A percentile compares a stretch with the other conserved stretches of the same genome.
These are phyloP conservation scores for Mucuna pruriens DNA, from an alignment of 306 rosid genomes.

Conservation along the genomic window DNA sequence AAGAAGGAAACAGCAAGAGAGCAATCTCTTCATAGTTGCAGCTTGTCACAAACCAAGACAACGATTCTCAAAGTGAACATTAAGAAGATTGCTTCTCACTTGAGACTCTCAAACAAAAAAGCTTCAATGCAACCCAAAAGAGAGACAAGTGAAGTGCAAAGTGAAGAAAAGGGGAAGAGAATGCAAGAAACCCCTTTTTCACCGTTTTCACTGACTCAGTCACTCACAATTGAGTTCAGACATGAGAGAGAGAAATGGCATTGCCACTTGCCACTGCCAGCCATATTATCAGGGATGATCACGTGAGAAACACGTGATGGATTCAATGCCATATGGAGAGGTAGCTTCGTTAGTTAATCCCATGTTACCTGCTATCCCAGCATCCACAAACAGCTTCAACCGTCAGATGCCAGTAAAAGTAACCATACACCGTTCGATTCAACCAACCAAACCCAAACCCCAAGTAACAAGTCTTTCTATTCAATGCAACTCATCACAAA, in stretches of 20 bases:
- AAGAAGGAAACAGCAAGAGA: conserved; percentile 36
- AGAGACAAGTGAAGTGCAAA: not conserved
- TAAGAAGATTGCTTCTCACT: conserved; percentile 4
- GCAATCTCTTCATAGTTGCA: conserved; percentile 49
- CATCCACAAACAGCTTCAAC: not conserved
- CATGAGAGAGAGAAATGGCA: not conserved
- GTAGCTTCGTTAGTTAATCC: conserved; percentile 40
- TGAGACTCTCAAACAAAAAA: conserved; percentile 17
- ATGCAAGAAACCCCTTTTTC: not conserved
- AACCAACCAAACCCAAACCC: not conserved
- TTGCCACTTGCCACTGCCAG: conserved; percentile 8
- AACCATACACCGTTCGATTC: conserved; percentile 21
- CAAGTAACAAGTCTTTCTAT: not conserved
- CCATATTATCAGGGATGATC: conserved; percentile 42
- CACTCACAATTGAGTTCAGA: conserved; percentile 30
- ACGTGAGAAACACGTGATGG: conserved; percentile 48
- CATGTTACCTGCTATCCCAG: conserved; percentile 8
- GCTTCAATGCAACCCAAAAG: not conserved
- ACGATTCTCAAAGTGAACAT: conserved; percentile 29
- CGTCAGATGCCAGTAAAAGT: not conserved
- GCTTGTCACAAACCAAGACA: conserved; percentile 21
- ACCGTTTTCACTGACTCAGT: not conserved
- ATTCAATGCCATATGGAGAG: conserved; percentile 17
- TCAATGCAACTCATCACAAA: not conserved
- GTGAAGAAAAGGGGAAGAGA: not conserved